phyloP scores from a whole-genome alignment of 257 asterid species.

The Knoxia roxburghii region DNA sequence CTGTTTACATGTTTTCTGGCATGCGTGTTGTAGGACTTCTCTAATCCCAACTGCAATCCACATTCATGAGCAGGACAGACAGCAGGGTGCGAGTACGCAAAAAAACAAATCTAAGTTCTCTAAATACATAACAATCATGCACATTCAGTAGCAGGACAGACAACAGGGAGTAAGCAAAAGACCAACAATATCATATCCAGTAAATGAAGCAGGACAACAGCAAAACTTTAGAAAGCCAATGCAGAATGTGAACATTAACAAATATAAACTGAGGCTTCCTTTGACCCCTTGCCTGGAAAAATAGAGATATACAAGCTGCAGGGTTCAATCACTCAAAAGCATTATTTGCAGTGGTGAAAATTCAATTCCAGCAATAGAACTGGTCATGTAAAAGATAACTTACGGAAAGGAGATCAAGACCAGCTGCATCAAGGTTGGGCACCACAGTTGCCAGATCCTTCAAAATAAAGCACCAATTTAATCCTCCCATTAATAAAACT shows the following conservation, averaged over 20 bases:
- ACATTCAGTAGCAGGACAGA: background rate
- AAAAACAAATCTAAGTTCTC: too few species aligned
- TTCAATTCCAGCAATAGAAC: background rate
- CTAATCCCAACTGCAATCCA: too few species aligned
- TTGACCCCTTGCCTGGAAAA: background rate
- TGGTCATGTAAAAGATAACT: slow-evolving; percentile 28
- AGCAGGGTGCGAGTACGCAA: too few species aligned
- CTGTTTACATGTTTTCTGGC: too few species aligned
- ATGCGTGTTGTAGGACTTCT: too few species aligned
- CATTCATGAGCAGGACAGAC: too few species aligned
- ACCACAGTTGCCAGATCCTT: slow-evolving; percentile 74
- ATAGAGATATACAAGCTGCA: background rate
- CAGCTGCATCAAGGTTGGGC: slow-evolving; percentile 67
- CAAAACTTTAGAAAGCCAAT: too few species aligned
- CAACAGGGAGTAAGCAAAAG: background rate
- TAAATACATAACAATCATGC: background rate
- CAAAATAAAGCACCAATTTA: slow-evolving; percentile 19
- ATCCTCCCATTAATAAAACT: background rate
- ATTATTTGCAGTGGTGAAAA: background rate
- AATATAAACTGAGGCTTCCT: background rate
- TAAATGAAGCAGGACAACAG: background rate
- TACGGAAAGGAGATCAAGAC: slow-evolving; percentile 84
- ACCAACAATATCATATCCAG: background rate
- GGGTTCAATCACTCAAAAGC: background rate
- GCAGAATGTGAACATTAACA: too few species aligned